Evolutionary conservation across 768 basidiomycete genomes (phyloP).

Genomic region (Tylopilus plumbeoviolaceoides): DNA sequence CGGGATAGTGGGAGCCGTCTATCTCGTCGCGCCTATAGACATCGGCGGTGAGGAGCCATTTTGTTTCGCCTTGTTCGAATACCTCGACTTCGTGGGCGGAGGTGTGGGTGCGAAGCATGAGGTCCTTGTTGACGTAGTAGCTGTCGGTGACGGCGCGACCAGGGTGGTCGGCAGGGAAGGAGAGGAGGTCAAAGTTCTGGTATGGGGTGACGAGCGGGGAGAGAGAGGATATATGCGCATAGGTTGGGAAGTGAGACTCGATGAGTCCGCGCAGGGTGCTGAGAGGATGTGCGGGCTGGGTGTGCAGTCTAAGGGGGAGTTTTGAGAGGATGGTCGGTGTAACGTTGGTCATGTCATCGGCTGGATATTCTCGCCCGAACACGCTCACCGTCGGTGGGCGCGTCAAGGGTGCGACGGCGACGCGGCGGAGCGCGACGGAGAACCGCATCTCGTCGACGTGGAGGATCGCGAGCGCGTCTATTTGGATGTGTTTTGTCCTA

Average conservation of each 20-base stretch:
- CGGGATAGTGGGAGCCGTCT: slow-evolving; percentile 93
- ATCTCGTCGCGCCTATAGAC: slow-evolving; percentile 99
- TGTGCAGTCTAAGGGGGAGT: slow-evolving; percentile 71
- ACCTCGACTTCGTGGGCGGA: slow-evolving; percentile 97
- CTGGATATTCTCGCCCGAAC: slow-evolving; percentile 62
- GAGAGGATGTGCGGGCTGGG: slow-evolving; percentile 76
- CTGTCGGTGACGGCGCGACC: slow-evolving; percentile 88
- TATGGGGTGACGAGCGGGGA: slow-evolving; percentile 87
- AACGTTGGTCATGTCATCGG: slow-evolving; percentile 81
- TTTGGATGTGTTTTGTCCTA: slow-evolving; percentile 15
- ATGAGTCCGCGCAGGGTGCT: slow-evolving; percentile 80
- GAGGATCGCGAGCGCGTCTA: slow-evolving; percentile 14
- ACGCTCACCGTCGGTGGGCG: slow-evolving; percentile 39
- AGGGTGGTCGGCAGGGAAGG: slow-evolving; percentile 90
- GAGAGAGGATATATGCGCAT: slow-evolving; percentile 67
- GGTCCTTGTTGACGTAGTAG: slow-evolving; percentile 88
- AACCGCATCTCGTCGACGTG: slow-evolving; percentile 16
- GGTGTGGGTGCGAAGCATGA: slow-evolving; percentile 96
- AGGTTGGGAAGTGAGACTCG: slow-evolving; percentile 78
- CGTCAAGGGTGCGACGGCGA: background rate
- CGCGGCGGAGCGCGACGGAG: slow-evolving; percentile 1
- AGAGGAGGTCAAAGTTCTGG: slow-evolving; percentile 96
- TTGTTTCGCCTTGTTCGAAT: slow-evolving; percentile 69
- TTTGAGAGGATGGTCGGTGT: slow-evolving; percentile 83
- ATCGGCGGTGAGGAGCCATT: slow-evolving; percentile 92